Conservation (phyloP, 164 flowering plant species). For the Magnolia officinalis region DNA sequence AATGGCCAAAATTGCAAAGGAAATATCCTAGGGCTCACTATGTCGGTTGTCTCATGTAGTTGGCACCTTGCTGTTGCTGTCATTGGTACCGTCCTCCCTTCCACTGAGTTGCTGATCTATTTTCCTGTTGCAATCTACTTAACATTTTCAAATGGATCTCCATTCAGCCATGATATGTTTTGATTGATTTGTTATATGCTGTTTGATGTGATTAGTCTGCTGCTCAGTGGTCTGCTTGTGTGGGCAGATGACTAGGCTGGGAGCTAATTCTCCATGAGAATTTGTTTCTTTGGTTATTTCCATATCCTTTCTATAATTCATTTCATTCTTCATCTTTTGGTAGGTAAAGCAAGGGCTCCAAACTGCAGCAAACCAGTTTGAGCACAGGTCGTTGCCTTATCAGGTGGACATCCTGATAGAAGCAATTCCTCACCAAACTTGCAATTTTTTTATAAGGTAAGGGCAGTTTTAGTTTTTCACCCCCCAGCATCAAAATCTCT, state of each 20-base stretch:
- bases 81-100: constrained; percentile 8
- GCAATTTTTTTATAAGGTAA: background rate
- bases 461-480: background rate
- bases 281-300: background rate
- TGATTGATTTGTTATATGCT: background rate
- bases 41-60: constrained; percentile 70
- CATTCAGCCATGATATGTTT: background rate
- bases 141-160: background rate
- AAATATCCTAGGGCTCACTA: constrained; percentile 71
- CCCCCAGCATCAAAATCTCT: background rate
- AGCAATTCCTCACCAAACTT: background rate
- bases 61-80: constrained; percentile 5
- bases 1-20: constrained; percentile 84
- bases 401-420: background rate
- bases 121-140: background rate
- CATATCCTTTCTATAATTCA: background rate
- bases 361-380: background rate
- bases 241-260: background rate
- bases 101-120: background rate
- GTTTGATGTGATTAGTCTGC: background rate
- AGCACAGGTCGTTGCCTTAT: background rate
- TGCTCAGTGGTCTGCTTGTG: background rate
- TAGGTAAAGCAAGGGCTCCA: background rate
- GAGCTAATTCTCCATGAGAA: background rate
- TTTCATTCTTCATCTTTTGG: background rate